Conservation (phyloP, 305 asterid species). For the Solanum hybrid region DNA sequence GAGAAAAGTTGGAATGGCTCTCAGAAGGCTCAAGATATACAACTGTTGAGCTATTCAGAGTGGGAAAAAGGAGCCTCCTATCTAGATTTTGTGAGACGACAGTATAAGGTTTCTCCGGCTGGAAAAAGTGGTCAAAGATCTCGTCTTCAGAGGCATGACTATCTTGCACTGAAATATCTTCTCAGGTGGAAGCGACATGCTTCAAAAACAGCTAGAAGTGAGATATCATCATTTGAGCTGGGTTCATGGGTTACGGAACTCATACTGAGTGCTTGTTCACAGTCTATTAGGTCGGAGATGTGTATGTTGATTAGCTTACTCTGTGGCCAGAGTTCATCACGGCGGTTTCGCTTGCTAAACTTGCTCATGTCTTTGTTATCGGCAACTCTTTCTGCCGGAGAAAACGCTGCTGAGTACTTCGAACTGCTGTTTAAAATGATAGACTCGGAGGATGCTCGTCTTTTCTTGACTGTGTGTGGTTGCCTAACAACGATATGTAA, state of each 20-base stretch:
- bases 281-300: constrained; percentile 96
- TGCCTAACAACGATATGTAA: constrained; percentile 72
- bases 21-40: constrained; percentile 75
- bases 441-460: constrained; percentile 91
- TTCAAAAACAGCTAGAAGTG: constrained; percentile 56
- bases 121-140: constrained; percentile 71
- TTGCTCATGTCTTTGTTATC: constrained; percentile 89
- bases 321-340: constrained; percentile 85
- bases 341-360: constrained; percentile 78
- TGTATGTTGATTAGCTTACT: constrained; percentile 91
- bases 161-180: constrained; percentile 81
- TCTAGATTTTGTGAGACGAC: constrained; percentile 99
- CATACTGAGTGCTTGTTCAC: constrained; percentile 96
- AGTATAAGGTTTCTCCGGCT: constrained; percentile 76
- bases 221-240: constrained; percentile 72
- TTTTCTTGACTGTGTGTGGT: constrained; percentile 91
- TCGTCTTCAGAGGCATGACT: constrained; percentile 72
- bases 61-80: constrained; percentile 99
- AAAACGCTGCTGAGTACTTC: constrained; percentile 94
- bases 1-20: constrained; percentile 81
- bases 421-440: constrained; percentile 92
- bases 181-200: constrained; percentile 91
- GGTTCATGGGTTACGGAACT: constrained; percentile 99
- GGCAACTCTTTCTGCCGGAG: constrained; percentile 89
- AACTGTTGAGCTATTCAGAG: constrained; percentile 79